These are phyloP conservation scores for Aureobasidium leucospermi DNA, from an alignment of 2,329 filamentous ascomycete genomes.

Conservation along the genomic window DNA sequence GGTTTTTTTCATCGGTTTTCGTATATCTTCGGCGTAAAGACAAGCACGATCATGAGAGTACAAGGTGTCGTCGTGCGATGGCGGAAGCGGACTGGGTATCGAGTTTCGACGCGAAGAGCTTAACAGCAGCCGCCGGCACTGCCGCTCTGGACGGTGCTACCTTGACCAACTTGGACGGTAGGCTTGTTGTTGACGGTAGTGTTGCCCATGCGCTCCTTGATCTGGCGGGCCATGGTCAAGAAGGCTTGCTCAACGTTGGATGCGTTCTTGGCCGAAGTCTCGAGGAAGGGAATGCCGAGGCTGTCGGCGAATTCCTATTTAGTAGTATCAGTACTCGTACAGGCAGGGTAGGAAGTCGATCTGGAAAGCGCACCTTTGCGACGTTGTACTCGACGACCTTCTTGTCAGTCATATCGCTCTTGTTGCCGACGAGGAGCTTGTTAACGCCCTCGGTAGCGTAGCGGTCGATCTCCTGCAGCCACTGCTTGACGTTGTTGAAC, in stretches of 20 bases:
- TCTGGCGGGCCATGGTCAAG: conserved; percentile 98
- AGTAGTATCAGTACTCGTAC: not conserved
- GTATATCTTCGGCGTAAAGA: not conserved
- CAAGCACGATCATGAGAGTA: not conserved
- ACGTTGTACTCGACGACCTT: conserved; percentile 99
- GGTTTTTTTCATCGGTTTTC: not conserved
- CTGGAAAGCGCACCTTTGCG: conserved; percentile 69
- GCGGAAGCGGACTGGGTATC: not conserved
- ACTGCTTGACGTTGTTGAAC: conserved; percentile 99
- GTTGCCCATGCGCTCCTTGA: conserved; percentile 99
- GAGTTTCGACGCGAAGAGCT: conserved; percentile 25
- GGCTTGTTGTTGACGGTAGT: conserved; percentile 98
- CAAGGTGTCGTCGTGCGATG: not conserved
- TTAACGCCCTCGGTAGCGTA: conserved; percentile 99
- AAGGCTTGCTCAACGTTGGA: conserved; percentile 99
- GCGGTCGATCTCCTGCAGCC: conserved; percentile 98
- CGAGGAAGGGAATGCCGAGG: conserved; percentile 97
- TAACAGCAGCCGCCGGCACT: conserved; percentile 89
- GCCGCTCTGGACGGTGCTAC: conserved; percentile 84
- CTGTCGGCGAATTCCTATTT: conserved; percentile 93
- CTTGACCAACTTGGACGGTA: conserved; percentile 89
- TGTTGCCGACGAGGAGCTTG: conserved; percentile 98
- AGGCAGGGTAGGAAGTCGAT: not conserved
- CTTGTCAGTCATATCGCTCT: conserved; percentile 99
- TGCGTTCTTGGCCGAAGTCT: conserved; percentile 99